Evolutionary conservation across 352 stramenopile species (phyloP), one percentile per base, ranked within the genome.

Genomic region (Halophytophthora batemanensis): DNA sequence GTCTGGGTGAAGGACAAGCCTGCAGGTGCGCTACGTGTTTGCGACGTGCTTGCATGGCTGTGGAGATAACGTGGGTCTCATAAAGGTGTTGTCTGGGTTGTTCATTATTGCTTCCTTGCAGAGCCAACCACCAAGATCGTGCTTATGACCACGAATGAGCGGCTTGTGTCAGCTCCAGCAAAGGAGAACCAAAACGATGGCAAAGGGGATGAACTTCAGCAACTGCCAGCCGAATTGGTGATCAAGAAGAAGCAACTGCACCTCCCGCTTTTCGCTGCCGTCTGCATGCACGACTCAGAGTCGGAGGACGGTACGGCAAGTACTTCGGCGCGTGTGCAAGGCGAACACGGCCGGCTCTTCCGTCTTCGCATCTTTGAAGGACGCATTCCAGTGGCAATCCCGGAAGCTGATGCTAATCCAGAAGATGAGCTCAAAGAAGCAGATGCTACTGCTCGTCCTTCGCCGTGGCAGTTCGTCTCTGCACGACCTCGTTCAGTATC

Each of bases 331-430:
- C 28, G 58, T 8, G 67, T 82, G 0, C 7, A 18, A 11, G 70
- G 71, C 12, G 76, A 87, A 42, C 71, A 59, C 8, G 43, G 53
- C 25, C 63, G 73, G 17, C 57, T 28, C 2, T 38, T 84, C 29
- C 59, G 61, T 12, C 19, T 84, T 11, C 61, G 63, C 3, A 50
- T 84, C 6, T 81, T 79, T 44, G 56, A 81, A 58, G 72, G 67
- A 2, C 22, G 49, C 3, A 29, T 51, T 18, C 57, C 45, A 25
- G 17, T 13, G 2, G 43, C 46, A 10, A 41, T 11, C 4, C 13
- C 45, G 28, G 23, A 34, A 13, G 33, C 14, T n/a, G 17, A 40
- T 18, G 17, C 33, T 6, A 13, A 25, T n/a, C 18, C 38, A 13
- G 38, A 5, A 19, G 5, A 8, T 21, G 37, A 18, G 2, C 6